Conservation (phyloP, 2,329 filamentous ascomycete species). For the Sclerotinia nivalis region DNA sequence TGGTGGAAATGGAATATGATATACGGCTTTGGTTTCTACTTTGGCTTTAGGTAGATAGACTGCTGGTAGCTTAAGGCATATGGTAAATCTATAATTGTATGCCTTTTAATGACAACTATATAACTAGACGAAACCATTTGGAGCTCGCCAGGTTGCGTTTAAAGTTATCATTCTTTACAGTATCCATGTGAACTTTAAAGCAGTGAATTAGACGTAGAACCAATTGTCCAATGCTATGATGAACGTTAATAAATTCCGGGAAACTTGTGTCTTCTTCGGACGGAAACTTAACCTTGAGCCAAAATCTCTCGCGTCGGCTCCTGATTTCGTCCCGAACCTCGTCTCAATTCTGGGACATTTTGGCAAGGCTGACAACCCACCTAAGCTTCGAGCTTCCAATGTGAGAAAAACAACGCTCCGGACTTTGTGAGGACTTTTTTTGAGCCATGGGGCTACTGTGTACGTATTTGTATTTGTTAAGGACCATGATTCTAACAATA, state of each 20-base stretch:
- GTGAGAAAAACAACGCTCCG: not conserved
- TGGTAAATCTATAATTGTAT: conserved; percentile 13
- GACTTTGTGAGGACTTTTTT: conserved; percentile 1
- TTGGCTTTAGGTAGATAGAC: not conserved
- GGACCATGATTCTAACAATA: conserved; percentile 27
- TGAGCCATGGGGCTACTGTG: conserved; percentile 35
- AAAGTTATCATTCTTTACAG: not conserved
- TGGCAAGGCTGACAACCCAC: conserved; percentile 20
- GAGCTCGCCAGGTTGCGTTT: not conserved
- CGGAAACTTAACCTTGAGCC: not conserved
- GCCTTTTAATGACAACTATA: conserved; percentile 20
- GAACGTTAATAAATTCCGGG: not conserved
- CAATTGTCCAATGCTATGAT: not conserved
- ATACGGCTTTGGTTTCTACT: conserved; percentile 7
- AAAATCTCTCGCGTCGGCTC: conserved; percentile 20
- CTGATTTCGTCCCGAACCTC: conserved; percentile 18
- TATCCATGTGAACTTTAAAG: not conserved
- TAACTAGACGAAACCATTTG: conserved; percentile 7
- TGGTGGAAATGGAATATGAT: conserved; percentile 16
- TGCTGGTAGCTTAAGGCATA: conserved; percentile 8
- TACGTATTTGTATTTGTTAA: conserved; percentile 20
- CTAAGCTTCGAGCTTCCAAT: conserved; percentile 9
- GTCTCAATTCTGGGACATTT: conserved; percentile 6
- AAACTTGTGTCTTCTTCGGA: not conserved
- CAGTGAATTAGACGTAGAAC: not conserved